Base-by-base conservation (phyloP, 192 early-diverging fungal genomes). In the Mycoemilia scoparia region DNA sequence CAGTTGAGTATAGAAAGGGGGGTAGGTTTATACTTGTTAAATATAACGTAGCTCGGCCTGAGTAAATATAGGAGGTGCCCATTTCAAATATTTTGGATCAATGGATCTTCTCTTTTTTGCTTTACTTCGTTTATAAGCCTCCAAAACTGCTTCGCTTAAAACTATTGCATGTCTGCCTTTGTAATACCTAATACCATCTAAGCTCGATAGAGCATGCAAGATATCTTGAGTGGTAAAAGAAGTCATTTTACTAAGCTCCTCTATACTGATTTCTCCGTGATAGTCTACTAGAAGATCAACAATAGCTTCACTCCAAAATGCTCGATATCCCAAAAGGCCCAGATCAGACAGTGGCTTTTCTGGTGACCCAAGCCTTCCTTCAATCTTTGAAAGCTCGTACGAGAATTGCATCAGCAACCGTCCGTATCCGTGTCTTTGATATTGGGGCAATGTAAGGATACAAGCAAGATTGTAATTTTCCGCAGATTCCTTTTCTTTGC, bases 331-430 rank as follows among this genome's bases (percentile, higher is more conserved):
- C 21, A 96, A 41, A 22, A 96, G 57, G 0, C 91, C 95, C 39
- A 99, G 66, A 56, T 99, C 95, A 0, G 95, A 99, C 2, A 99
- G 61, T 6, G 95, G 95, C 32, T 99, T 99, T 36, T 99, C 95
- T 0, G 95, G 95, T 12, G 87, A 91, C 16, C 95, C 95, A 4
- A 84, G 58, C 45, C 86, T 81, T 22, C 81, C 82, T 57, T 99
- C 95, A 5, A 80, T 76, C 45, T 85, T 84, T 18, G 87, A 90
- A 29, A 99, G 69, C 57, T 88, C 86, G 45, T 99, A 99, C n/a
- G 84, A 88, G 39, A 99, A 99, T 23, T 73, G 69, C 37, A 99
- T 99, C 38, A 99, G 48, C 21, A 91, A 59, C 24, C 86, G 80
- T 3, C 95, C 95, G 50, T 74, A 99, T 12, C 95, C 95, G 74